Percentiles rank a stretch among this genome's conserved stretches.
These are phyloP conservation scores for Blastobotrys persicus DNA, from an alignment of 1,139 yeast species.

Conservation along the genomic window DNA sequence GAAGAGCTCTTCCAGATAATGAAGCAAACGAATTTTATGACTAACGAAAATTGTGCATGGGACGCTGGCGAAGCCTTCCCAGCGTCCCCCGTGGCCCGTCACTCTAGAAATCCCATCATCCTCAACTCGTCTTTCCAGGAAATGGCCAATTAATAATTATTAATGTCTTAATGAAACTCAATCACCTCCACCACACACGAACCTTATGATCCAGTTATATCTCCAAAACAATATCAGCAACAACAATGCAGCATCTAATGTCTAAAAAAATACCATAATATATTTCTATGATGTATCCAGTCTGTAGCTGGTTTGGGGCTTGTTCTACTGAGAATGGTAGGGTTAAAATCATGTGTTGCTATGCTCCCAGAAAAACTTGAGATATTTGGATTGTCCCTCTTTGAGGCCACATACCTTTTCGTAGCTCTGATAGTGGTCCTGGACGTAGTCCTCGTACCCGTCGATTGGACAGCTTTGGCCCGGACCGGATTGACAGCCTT, in stretches of 20 bases:
- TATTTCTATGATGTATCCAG: too few species aligned
- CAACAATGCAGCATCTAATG: neutral
- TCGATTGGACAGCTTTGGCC: slow-evolving; percentile 34
- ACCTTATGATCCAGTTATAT: neutral
- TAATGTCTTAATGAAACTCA: slow-evolving; percentile 1
- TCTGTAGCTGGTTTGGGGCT: too few species aligned
- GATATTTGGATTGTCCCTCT: slow-evolving; percentile 3
- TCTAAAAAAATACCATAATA: neutral
- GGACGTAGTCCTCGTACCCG: slow-evolving; percentile 7
- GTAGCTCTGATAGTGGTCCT: neutral
- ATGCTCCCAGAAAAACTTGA: slow-evolving; percentile 4
- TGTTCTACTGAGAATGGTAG: too few species aligned
- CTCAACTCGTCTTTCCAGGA: slow-evolving; percentile 26
- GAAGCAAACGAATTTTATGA: slow-evolving; percentile 20
- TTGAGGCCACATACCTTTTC: slow-evolving; percentile 8
- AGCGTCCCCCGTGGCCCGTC: slow-evolving; percentile 29
- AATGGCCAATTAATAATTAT: neutral
- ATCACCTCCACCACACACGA: neutral
- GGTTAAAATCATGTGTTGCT: neutral
- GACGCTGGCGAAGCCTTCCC: slow-evolving; percentile 19
- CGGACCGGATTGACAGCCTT: slow-evolving; percentile 49
- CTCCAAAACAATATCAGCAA: neutral
- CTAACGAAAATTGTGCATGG: slow-evolving; percentile 3
- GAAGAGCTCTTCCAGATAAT: slow-evolving; percentile 28
- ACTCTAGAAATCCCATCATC: slow-evolving; percentile 28